A percentile compares a stretch with the other conserved stretches of the same genome.
These are phyloP conservation scores for Theileria luwenshuni DNA, from an alignment of 169 alveolate species.

Conservation along the genomic window DNA sequence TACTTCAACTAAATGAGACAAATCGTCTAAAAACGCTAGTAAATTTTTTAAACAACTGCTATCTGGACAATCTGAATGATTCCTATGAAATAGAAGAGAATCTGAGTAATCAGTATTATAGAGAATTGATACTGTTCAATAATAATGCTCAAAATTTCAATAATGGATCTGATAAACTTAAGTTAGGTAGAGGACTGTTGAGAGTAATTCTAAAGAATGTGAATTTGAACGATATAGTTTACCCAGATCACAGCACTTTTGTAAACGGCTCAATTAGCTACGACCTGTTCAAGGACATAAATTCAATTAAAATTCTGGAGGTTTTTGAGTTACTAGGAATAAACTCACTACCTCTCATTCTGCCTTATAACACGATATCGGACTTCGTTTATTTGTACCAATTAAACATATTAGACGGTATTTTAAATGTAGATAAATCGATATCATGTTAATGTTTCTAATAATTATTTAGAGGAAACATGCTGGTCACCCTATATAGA, in stretches of 20 bases:
- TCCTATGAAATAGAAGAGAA: conserved; percentile 7
- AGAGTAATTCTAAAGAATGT: too few species aligned
- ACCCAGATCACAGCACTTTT: too few species aligned
- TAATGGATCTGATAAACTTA: background rate
- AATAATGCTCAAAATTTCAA: background rate
- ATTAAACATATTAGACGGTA: conserved; percentile 42
- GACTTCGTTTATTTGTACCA: conserved; percentile 34
- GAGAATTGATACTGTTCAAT: background rate
- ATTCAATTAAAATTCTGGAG: too few species aligned
- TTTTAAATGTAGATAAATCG: background rate
- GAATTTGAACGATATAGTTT: too few species aligned
- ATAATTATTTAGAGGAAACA: conserved; percentile 59
- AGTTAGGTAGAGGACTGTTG: too few species aligned
- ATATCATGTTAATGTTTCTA: too few species aligned
- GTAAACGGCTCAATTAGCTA: too few species aligned
- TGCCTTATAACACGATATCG: conserved; percentile 61
- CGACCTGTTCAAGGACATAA: too few species aligned
- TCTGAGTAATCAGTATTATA: background rate
- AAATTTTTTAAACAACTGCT: background rate
- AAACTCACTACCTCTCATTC: conserved; percentile 42
- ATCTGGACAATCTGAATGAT: background rate
- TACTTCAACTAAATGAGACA: background rate
- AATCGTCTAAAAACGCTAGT: conserved; percentile 1
- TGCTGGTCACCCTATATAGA: conserved; percentile 75
- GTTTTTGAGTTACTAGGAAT: too few species aligned